Percentiles rank a stretch among this genome's conserved stretches.
phyloP scores from a whole-genome alignment of 2,329 filamentous ascomycete genomes.

The Dendrostoma leiphaemia region DNA sequence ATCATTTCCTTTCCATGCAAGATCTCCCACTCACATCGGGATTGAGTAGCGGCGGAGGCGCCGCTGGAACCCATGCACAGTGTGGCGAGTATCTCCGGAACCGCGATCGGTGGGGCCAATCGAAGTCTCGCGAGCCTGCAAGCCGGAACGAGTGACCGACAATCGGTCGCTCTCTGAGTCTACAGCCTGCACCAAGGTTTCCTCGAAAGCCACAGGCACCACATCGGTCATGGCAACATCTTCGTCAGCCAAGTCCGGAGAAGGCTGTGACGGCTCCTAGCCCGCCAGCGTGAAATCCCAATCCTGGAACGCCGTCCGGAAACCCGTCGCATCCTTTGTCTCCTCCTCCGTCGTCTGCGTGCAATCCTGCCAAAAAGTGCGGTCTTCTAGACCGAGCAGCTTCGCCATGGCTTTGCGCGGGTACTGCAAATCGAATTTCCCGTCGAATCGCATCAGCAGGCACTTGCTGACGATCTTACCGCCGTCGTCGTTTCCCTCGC shows the following conservation, averaged over 20 bases:
- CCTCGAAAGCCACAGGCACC: not conserved
- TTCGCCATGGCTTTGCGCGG: conserved; percentile 86
- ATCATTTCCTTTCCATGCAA: not conserved
- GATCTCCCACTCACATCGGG: not conserved
- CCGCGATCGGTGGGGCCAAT: not conserved
- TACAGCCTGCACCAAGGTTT: not conserved
- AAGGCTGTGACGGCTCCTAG: conserved; percentile 11
- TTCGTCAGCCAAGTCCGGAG: not conserved
- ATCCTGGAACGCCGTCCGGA: conserved; percentile 77
- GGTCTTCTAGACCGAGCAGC: conserved; percentile 73
- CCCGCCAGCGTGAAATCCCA: conserved; percentile 73
- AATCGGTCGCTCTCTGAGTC: not conserved
- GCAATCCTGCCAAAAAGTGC: conserved; percentile 84
- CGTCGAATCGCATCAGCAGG: conserved; percentile 71
- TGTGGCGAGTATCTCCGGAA: not conserved
- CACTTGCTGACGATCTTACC: conserved; percentile 59
- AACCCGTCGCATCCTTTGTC: conserved; percentile 70
- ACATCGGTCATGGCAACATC: not conserved
- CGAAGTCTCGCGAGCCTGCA: not conserved
- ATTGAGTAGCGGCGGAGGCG: not conserved
- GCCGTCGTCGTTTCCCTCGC: conserved; percentile 39
- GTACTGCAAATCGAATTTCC: conserved; percentile 87
- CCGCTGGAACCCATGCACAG: conserved; percentile 1
- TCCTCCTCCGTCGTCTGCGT: conserved; percentile 77
- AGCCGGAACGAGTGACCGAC: not conserved